Evolutionary conservation across 1,284 basidiomycete genomes (phyloP).

Genomic region (Pseudozyma thailandica): DNA sequence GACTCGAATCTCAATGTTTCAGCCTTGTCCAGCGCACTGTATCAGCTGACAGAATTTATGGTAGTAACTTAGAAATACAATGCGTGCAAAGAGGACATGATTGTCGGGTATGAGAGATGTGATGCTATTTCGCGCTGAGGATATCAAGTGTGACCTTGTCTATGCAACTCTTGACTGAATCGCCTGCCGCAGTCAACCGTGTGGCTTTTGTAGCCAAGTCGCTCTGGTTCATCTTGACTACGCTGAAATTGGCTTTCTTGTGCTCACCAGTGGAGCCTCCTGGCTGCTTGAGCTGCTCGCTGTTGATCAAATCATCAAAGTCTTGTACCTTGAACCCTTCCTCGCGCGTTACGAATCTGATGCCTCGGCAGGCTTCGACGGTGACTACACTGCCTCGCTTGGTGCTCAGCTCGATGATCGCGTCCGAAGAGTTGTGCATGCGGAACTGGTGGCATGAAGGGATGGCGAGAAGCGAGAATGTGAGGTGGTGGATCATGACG

Average conservation of each 20-base stretch:
- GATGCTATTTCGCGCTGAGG: too few relatives aligned
- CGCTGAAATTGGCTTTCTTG: constrained; percentile 3
- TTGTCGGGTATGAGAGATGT: background rate
- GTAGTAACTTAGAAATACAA: constrained; percentile 4
- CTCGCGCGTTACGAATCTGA: constrained; percentile 13
- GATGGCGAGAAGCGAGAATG: constrained; percentile 7
- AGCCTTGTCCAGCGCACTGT: too few relatives aligned
- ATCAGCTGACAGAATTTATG: background rate
- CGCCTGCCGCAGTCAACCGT: background rate
- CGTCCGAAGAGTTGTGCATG: constrained; percentile 30
- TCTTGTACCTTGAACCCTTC: constrained; percentile 35
- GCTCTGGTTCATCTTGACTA: background rate
- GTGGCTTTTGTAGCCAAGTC: background rate
- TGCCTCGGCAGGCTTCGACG: constrained; percentile 16
- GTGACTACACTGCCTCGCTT: constrained; percentile 31
- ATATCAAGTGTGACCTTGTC: too few relatives aligned
- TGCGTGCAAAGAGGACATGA: background rate
- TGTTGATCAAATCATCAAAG: constrained; percentile 42
- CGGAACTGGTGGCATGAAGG: constrained; percentile 38
- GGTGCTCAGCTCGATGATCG: constrained; percentile 19
- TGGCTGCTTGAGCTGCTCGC: constrained; percentile 15
- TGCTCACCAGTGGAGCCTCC: too few relatives aligned
- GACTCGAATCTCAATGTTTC: too few relatives aligned
- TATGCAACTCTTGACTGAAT: constrained; percentile 1
- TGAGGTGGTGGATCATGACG: constrained; percentile 36